These are phyloP conservation scores for Capsaspora owczarzaki DNA, from an alignment of 78 protist genomes.

Conservation along the genomic window DNA sequence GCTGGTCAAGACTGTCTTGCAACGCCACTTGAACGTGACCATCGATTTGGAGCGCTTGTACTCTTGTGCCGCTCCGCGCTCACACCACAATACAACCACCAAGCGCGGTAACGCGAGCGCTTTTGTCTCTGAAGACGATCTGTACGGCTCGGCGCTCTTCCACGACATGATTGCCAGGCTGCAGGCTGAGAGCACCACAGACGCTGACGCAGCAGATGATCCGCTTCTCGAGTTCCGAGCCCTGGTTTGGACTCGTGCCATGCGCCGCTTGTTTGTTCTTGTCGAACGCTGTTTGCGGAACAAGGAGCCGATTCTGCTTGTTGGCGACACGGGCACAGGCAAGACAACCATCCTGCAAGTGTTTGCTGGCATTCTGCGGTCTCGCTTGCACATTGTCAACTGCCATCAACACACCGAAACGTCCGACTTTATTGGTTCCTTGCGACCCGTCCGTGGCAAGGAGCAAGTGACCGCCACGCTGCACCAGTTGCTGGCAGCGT, in stretches of 20 bases:
- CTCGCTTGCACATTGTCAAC: conserved; percentile 71
- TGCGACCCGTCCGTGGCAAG: conserved; percentile 87
- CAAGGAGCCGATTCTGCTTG: conserved; percentile 92
- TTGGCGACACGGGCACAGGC: conserved; percentile 97
- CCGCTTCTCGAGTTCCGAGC: conserved; percentile 14
- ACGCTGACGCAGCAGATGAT: not conserved
- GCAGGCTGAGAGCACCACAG: not conserved
- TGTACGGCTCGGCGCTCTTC: not conserved
- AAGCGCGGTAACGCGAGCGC: no score
- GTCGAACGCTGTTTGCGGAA: conserved; percentile 60
- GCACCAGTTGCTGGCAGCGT: no score
- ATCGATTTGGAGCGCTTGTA: conserved; percentile 49
- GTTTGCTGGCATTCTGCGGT: conserved; percentile 25
- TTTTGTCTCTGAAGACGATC: no score
- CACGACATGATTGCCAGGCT: not conserved
- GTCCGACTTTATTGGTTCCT: conserved; percentile 94
- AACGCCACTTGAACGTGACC: conserved; percentile 48
- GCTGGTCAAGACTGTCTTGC: conserved; percentile 52
- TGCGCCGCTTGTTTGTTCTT: conserved; percentile 70
- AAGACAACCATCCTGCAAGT: conserved; percentile 95
- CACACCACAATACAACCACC: no score
- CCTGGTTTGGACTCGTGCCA: conserved; percentile 72
- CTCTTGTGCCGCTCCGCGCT: not conserved
- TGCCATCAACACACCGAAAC: conserved; percentile 99
- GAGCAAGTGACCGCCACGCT: not conserved